Evolutionary conservation across 208 protist genomes (phyloP).

Genomic region (Acanthamoeba castellanii): DNA sequence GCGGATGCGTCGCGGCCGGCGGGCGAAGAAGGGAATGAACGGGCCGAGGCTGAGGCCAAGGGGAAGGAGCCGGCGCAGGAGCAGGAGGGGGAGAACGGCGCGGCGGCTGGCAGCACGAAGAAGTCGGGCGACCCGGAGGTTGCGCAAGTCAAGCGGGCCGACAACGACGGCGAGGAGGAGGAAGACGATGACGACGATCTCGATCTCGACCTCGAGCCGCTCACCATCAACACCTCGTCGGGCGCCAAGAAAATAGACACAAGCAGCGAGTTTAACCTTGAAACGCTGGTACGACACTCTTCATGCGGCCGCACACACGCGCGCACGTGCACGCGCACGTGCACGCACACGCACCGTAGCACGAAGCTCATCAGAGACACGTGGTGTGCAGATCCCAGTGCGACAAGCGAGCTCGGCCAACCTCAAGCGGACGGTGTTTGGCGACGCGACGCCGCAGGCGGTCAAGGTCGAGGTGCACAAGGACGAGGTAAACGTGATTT

Average conservation of each 20-base stretch:
- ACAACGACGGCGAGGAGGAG: too few species aligned
- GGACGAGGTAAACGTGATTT: not conserved
- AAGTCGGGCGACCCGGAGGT: too few species aligned
- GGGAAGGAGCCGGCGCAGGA: not conserved
- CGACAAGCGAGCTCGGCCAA: not conserved
- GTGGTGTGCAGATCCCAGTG: not conserved
- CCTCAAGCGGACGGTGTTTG: not conserved
- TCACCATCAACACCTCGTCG: not conserved
- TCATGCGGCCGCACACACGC: too few species aligned
- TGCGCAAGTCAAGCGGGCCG: too few species aligned
- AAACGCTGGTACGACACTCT: too few species aligned
- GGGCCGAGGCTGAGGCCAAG: not conserved
- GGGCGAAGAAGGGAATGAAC: not conserved
- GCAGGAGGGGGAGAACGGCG: not conserved
- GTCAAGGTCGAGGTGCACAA: not conserved
- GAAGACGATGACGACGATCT: not conserved
- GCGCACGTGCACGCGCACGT: too few species aligned
- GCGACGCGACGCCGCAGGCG: not conserved
- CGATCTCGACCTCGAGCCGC: not conserved
- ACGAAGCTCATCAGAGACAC: not conserved
- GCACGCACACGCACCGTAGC: too few species aligned
- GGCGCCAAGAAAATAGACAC: too few species aligned
- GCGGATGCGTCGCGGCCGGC: not conserved
- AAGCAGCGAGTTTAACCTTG: too few species aligned
- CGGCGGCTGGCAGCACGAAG: too few species aligned